A percentile compares a stretch with the other conserved stretches of the same genome.
Evolutionary conservation across 768 basidiomycete genomes (phyloP).

Genomic region (Mycena capillaripes): DNA sequence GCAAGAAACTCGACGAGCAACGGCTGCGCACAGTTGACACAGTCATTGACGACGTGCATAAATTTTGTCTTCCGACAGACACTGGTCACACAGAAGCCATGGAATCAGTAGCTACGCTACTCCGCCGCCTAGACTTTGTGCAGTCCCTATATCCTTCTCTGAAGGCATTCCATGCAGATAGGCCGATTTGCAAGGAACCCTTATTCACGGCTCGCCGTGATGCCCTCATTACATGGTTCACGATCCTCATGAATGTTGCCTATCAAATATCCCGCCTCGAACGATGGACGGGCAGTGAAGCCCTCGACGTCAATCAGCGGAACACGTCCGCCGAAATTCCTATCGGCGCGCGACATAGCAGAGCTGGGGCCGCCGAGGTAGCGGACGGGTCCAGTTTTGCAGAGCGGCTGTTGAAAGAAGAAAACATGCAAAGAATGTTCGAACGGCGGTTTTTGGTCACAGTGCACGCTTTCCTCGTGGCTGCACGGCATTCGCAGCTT

Average conservation of each 20-base stretch:
- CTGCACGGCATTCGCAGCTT: constrained; percentile 90
- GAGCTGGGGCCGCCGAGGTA: constrained; percentile 57
- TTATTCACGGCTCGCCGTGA: constrained; percentile 88
- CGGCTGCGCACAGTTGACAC: constrained; percentile 85
- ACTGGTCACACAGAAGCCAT: constrained; percentile 61
- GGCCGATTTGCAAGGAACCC: constrained; percentile 73
- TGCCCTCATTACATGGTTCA: constrained; percentile 93
- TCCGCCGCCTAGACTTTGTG: constrained; percentile 84
- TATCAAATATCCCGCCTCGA: constrained; percentile 85
- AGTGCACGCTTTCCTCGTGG: constrained; percentile 87
- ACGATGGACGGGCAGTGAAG: constrained; percentile 95
- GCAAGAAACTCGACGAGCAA: constrained; percentile 84
- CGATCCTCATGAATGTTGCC: constrained; percentile 87
- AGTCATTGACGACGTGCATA: constrained; percentile 86
- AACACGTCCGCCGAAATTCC: constrained; percentile 75
- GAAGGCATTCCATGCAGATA: constrained; percentile 84
- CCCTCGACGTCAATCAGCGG: constrained; percentile 88
- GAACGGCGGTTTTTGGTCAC: constrained; percentile 91
- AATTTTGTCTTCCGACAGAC: constrained; percentile 71
- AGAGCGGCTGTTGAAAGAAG: constrained; percentile 94
- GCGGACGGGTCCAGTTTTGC: constrained; percentile 89
- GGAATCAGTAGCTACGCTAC: constrained; percentile 72
- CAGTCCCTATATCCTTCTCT: constrained; percentile 90
- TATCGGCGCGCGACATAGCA: constrained; percentile 49
- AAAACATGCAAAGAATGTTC: constrained; percentile 95